Percentiles rank a stretch among this genome's conserved stretches.
These are phyloP conservation scores for Xylaria intraflava DNA, from an alignment of 495 filamentous ascomycete species.

Conservation along the genomic window DNA sequence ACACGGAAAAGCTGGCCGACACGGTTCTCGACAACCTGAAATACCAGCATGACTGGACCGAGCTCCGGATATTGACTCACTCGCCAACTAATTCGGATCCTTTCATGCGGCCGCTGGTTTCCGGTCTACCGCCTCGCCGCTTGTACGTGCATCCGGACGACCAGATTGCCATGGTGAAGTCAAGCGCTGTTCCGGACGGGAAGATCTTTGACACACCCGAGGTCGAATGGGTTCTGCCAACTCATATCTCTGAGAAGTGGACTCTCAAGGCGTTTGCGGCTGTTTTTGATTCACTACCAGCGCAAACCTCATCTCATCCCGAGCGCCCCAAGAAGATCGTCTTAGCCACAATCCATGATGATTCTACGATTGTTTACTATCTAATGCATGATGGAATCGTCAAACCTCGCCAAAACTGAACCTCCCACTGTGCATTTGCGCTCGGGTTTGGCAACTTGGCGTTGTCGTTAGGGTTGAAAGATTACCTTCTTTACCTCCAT, in stretches of 20 bases:
- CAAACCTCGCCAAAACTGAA: constrained; percentile 88
- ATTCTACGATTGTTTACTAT: constrained; percentile 94
- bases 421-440: background rate
- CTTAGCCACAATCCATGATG: constrained; percentile 75
- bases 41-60: constrained; percentile 82
- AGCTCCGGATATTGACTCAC: constrained; percentile 54
- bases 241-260: constrained; percentile 76
- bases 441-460: background rate
- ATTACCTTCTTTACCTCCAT: constrained; percentile 90
- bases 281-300: constrained; percentile 69
- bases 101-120: constrained; percentile 61
- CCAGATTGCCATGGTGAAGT: constrained; percentile 70
- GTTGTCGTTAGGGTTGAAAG: constrained; percentile 35
- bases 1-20: constrained; percentile 46
- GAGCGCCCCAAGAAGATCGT: constrained; percentile 63
- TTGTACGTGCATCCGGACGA: constrained; percentile 93
- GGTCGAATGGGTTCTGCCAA: constrained; percentile 82
- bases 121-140: constrained; percentile 78
- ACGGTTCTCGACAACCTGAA: constrained; percentile 74
- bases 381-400: constrained; percentile 91
- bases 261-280: constrained; percentile 65
- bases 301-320: constrained; percentile 37
- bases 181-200: constrained; percentile 33
- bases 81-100: constrained; percentile 29
- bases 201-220: constrained; percentile 46